A percentile compares a stretch with the other conserved stretches of the same genome.
phyloP scores from a whole-genome alignment of 148 eudicot species.

The Chenopodium suecicum region DNA sequence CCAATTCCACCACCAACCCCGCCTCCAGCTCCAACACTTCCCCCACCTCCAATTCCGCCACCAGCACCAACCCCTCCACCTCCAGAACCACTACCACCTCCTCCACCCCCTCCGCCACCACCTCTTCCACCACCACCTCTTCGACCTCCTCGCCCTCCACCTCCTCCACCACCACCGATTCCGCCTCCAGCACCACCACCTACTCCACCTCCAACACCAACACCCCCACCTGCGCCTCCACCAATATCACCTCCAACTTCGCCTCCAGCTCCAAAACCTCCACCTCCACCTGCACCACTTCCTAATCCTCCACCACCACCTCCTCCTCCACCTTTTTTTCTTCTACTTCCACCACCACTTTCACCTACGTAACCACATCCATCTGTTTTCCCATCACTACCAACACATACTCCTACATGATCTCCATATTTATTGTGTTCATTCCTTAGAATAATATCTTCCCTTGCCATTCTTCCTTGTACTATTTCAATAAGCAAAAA shows the following conservation, averaged over 20 bases:
- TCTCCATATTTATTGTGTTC: background rate
- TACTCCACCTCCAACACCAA: background rate
- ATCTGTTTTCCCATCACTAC: too few species aligned
- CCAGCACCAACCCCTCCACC: background rate
- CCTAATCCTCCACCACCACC: slow-evolving; percentile 1
- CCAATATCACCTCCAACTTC: background rate
- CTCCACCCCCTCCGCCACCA: background rate
- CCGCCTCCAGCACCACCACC: background rate
- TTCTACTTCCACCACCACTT: background rate
- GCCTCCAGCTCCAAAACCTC: background rate
- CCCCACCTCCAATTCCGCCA: background rate
- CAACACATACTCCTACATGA: background rate
- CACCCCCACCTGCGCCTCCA: background rate
- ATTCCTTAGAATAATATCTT: background rate
- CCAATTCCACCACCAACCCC: background rate
- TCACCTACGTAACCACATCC: background rate
- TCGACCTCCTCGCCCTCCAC: background rate
- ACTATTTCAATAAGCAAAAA: slow-evolving; percentile 8
- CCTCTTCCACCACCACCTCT: background rate
- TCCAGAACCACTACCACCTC: background rate
- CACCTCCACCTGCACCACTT: background rate
- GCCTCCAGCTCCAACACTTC: background rate
- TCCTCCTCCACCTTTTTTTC: background rate
- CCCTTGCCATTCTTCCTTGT: slow-evolving; percentile 7
- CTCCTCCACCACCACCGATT: background rate